Evolutionary conservation across 2,329 filamentous ascomycete genomes (phyloP).

Genomic region (Calonectria pseudoturangicola): DNA sequence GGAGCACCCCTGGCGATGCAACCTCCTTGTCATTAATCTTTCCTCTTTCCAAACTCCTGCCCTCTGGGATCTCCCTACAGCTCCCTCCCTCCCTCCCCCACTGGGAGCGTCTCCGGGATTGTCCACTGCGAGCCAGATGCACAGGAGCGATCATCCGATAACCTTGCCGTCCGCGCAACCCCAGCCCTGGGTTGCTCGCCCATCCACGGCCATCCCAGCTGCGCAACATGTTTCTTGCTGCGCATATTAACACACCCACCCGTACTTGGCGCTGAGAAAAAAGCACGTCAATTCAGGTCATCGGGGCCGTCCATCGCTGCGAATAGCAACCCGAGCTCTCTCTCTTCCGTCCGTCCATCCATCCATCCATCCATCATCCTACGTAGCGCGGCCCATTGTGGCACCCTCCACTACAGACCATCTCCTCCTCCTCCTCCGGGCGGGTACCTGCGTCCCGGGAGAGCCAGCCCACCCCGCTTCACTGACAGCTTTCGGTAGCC

Average conservation of each 20-base stretch:
- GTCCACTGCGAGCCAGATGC: too few relatives aligned
- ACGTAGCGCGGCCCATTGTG: too few relatives aligned
- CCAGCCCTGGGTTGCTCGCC: too few relatives aligned
- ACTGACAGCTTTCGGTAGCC: not conserved
- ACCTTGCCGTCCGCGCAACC: slow-evolving; percentile 21
- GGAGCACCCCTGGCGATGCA: not conserved
- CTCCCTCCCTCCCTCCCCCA: not conserved
- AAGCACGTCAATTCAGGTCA: not conserved
- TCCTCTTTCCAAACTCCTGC: not conserved
- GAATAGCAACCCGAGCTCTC: not conserved
- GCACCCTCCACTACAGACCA: too few relatives aligned
- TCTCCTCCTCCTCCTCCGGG: not conserved
- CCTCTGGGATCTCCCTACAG: slow-evolving; percentile 9
- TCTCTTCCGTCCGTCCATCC: too few relatives aligned
- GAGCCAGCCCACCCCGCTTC: slow-evolving; percentile 1
- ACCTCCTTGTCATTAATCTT: slow-evolving; percentile 15
- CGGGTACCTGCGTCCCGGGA: slow-evolving; percentile 35
- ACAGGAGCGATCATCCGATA: slow-evolving; percentile 29
- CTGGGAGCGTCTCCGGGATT: slow-evolving; percentile 8
- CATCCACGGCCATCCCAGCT: slow-evolving; percentile 8
- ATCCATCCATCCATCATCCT: not conserved
- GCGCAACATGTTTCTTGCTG: slow-evolving; percentile 12
- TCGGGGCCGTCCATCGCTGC: not conserved
- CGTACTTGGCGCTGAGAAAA: not conserved
- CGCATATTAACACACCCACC: slow-evolving; percentile 21